phyloP scores from a whole-genome alignment of 768 basidiomycete genomes.

The Mycena pura region DNA sequence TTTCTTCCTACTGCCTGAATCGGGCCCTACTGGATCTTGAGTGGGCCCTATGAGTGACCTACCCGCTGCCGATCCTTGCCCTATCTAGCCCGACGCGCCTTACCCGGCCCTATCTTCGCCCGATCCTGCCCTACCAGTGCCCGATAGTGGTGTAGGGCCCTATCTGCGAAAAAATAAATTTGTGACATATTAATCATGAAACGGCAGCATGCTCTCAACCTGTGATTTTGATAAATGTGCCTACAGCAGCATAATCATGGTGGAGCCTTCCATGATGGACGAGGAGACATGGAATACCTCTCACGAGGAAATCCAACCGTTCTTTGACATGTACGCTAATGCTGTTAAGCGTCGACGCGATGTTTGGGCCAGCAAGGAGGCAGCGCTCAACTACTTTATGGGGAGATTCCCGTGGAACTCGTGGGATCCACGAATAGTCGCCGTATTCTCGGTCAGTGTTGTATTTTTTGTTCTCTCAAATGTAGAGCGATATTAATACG shows the following conservation, averaged over 20 bases:
- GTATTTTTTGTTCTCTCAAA: neutral
- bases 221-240: constrained; percentile 3
- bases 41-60: too few relatives aligned
- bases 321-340: constrained; percentile 10
- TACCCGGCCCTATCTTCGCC: too few relatives aligned
- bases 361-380: constrained; percentile 32
- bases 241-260: constrained; percentile 1
- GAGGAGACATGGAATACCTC: constrained; percentile 22
- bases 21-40: too few relatives aligned
- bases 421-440: constrained; percentile 34
- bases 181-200: neutral
- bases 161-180: too few relatives aligned
- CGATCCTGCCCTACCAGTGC: too few relatives aligned
- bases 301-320: constrained; percentile 23
- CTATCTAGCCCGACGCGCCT: too few relatives aligned
- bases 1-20: too few relatives aligned
- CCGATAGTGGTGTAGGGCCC: too few relatives aligned
- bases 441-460: constrained; percentile 28
- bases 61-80: too few relatives aligned
- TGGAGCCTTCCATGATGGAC: constrained; percentile 6
- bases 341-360: constrained; percentile 24
- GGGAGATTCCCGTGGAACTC: constrained; percentile 32
- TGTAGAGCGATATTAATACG: neutral
- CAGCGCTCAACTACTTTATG: constrained; percentile 29
- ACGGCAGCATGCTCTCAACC: constrained; percentile 1